These are phyloP conservation scores for Fusarium brachygibbosum DNA, from an alignment of 2,329 filamentous ascomycete species.

Conservation along the genomic window DNA sequence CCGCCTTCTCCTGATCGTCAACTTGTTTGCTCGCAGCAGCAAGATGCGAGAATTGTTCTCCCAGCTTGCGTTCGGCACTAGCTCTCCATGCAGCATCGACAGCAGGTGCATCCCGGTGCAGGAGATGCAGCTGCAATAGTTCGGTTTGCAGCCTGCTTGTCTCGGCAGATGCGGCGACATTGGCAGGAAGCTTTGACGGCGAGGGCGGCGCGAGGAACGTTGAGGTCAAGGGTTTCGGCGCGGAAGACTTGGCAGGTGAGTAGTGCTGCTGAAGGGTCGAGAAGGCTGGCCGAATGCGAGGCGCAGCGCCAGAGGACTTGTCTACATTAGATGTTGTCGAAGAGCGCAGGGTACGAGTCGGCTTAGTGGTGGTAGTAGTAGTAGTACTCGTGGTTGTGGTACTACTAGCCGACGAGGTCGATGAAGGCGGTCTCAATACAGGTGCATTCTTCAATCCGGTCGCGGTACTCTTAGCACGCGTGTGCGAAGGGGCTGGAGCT, in stretches of 20 bases:
- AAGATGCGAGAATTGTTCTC: constrained; percentile 60
- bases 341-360: constrained; percentile 33
- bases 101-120: constrained; percentile 67
- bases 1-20: constrained; percentile 57
- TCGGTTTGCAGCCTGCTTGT: constrained; percentile 72
- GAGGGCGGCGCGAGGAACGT: constrained; percentile 70
- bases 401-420: constrained; percentile 42
- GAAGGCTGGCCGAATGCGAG: constrained; percentile 67
- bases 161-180: constrained; percentile 70
- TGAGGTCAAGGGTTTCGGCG: constrained; percentile 73
- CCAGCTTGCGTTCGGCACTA: constrained; percentile 66
- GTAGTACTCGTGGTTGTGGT: constrained; percentile 37
- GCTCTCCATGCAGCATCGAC: constrained; percentile 66
- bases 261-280: constrained; percentile 76
- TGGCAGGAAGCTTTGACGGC: constrained; percentile 72
- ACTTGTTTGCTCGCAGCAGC: constrained; percentile 54
- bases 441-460: constrained; percentile 48
- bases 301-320: constrained; percentile 40
- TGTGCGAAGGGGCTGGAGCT: constrained; percentile 42
- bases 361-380: constrained; percentile 35
- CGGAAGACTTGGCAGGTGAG: constrained; percentile 71
- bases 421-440: constrained; percentile 51
- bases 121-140: constrained; percentile 73
- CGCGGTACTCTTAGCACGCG: constrained; percentile 53
- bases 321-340: constrained; percentile 38